Conservation (phyloP, 345 rosid genomes). For the Murraya paniculata region DNA sequence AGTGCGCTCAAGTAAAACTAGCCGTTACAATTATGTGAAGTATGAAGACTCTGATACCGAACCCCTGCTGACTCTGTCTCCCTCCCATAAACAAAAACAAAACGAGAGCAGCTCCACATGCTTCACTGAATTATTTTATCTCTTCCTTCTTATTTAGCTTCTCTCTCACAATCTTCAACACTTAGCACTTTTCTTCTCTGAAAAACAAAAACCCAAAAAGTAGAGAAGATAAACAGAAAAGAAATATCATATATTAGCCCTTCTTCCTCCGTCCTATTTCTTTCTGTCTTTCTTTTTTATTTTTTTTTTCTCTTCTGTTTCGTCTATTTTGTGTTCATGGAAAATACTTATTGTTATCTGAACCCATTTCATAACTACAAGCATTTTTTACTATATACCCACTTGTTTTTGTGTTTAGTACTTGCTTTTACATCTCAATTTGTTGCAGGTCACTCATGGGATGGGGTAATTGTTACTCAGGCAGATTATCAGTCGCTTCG, state of each 20-base stretch:
- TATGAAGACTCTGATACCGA: background rate
- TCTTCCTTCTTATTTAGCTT: slow-evolving; percentile 4
- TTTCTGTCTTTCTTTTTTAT: background rate
- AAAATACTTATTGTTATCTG: slow-evolving; percentile 12
- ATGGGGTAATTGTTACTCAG: slow-evolving; percentile 65
- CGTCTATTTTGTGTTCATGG: slow-evolving; percentile 35
- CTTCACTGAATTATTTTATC: background rate
- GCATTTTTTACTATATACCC: slow-evolving; percentile 17
- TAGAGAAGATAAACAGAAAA: slow-evolving; percentile 12
- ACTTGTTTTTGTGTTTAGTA: slow-evolving; percentile 32
- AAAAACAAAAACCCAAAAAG: slow-evolving; percentile 7
- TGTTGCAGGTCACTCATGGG: slow-evolving; percentile 54
- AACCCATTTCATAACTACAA: slow-evolving; percentile 15
- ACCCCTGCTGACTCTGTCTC: slow-evolving; percentile 18
- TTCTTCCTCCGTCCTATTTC: background rate
- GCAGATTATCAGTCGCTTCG: slow-evolving; percentile 67
- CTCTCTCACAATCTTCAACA: slow-evolving; percentile 14
- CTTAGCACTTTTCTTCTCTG: background rate
- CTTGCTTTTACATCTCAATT: slow-evolving; percentile 27
- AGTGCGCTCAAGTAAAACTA: slow-evolving; percentile 26
- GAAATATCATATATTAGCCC: background rate
- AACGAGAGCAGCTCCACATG: background rate
- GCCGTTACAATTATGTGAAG: slow-evolving; percentile 28
- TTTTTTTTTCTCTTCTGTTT: slow-evolving; percentile 14
- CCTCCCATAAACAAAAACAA: background rate